phyloP scores from a whole-genome alignment of 192 early-diverging fungal genomes.

The Gaertneriomyces semiglobifer region DNA sequence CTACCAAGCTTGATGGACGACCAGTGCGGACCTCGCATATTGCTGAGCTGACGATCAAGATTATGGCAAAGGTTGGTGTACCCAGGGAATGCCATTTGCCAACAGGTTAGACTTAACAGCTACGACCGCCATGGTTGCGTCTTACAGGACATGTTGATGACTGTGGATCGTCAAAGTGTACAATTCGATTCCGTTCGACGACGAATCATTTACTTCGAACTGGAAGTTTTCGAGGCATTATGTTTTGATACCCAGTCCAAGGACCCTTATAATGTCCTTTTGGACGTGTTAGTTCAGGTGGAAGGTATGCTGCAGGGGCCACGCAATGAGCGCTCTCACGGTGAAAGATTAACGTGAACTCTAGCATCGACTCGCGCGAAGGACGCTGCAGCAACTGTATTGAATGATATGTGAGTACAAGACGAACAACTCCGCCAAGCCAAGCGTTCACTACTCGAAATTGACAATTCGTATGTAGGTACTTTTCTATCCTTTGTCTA shows the following conservation, averaged over 20 bases:
- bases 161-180: slow-evolving; percentile 18
- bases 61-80: slow-evolving; percentile 13
- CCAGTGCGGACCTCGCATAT: slow-evolving; percentile 21
- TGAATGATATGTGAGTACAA: slow-evolving; percentile 24
- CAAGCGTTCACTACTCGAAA: neutral
- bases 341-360: neutral
- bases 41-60: slow-evolving; percentile 12
- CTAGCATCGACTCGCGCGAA: slow-evolving; percentile 1
- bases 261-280: slow-evolving; percentile 9
- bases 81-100: too few species aligned
- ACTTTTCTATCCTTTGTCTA: slow-evolving; percentile 19
- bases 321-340: neutral
- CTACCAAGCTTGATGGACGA: slow-evolving; percentile 19
- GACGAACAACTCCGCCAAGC: neutral
- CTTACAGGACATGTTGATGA: slow-evolving; percentile 7
- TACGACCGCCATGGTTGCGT: neutral
- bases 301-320: slow-evolving; percentile 13
- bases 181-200: slow-evolving; percentile 9
- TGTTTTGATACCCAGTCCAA: slow-evolving; percentile 19
- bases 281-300: neutral
- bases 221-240: slow-evolving; percentile 16
- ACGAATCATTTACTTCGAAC: slow-evolving; percentile 15
- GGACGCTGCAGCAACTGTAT: slow-evolving; percentile 14
- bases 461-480: slow-evolving; percentile 6
- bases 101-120: too few species aligned